phyloP scores from a whole-genome alignment of 495 filamentous ascomycete genomes.

The Amphirosellinia nigrospora region DNA sequence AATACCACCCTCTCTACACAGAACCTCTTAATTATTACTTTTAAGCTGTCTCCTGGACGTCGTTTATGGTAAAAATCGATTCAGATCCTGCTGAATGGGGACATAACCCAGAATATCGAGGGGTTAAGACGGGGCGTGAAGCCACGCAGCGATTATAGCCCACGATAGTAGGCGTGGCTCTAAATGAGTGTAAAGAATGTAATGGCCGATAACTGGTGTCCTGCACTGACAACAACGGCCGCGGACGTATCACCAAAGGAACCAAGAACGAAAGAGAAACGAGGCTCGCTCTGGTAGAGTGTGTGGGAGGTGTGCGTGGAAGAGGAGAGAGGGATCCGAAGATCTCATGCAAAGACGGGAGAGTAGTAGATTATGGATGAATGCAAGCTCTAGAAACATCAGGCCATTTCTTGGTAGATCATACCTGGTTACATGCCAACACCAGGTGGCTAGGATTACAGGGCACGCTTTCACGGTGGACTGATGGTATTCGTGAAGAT shows the following conservation, averaged over 20 bases:
- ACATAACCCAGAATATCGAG: constrained; percentile 39
- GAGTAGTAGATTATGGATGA: constrained; percentile 46
- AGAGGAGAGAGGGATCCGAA: constrained; percentile 40
- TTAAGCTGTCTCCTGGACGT: constrained; percentile 28
- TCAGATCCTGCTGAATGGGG: constrained; percentile 66
- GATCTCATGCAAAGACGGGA: constrained; percentile 48
- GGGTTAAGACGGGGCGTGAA: background rate
- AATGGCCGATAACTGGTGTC: constrained; percentile 42
- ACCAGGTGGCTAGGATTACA: constrained; percentile 44
- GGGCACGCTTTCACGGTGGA: constrained; percentile 30
- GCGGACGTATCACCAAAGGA: constrained; percentile 48
- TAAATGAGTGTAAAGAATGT: constrained; percentile 42
- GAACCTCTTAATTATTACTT: constrained; percentile 16
- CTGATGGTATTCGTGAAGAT: constrained; percentile 33
- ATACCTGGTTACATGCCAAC: constrained; percentile 61
- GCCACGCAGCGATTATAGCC: constrained; percentile 23
- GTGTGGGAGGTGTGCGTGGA: constrained; percentile 27
- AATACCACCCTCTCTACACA: constrained; percentile 20
- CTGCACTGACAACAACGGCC: constrained; percentile 48
- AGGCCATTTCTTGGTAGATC: constrained; percentile 51
- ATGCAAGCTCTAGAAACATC: constrained; percentile 50
- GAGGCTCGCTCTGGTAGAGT: constrained; percentile 34
- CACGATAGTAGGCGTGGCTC: constrained; percentile 27
- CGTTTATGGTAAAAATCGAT: constrained; percentile 36
- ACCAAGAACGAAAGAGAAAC: constrained; percentile 40